Conservation (phyloP, 306 rosid genomes). For the Trifolium pratense region DNA sequence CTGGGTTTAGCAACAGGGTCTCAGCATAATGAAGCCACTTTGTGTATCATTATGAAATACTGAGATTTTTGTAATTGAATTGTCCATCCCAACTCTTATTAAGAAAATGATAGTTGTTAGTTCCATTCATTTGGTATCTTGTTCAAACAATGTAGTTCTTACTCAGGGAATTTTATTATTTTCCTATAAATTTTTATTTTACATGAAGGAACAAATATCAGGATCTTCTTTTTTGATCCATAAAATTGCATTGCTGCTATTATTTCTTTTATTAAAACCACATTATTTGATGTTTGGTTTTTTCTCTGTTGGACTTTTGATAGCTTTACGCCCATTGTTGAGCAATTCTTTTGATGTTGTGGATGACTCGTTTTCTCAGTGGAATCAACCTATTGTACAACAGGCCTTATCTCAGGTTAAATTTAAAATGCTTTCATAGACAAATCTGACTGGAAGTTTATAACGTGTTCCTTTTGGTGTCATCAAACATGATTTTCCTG, state of each 20-base stretch:
- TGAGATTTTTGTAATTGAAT: constrained; percentile 15
- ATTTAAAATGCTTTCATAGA: constrained; percentile 25
- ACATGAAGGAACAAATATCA: constrained; percentile 4
- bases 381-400: constrained; percentile 86
- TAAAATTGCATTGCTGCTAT: constrained; percentile 14
- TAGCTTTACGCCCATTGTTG: constrained; percentile 85
- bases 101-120: constrained; percentile 9
- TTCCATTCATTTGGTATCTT: constrained; percentile 14
- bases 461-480: constrained; percentile 19
- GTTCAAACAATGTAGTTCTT: constrained; percentile 14
- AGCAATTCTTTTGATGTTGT: constrained; percentile 66
- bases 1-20: constrained; percentile 20
- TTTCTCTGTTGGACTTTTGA: constrained; percentile 41
- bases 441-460: constrained; percentile 24
- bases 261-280: constrained; percentile 17
- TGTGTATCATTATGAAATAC: constrained; percentile 24
- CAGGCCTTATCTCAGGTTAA: constrained; percentile 88
- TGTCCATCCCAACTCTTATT: neutral
- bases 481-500: constrained; percentile 40
- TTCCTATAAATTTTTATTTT: constrained; percentile 1
- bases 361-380: constrained; percentile 78
- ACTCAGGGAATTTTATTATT: neutral
- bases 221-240: neutral
- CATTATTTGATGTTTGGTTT: constrained; percentile 37
- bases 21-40: constrained; percentile 23